Percentiles rank a stretch among this genome's conserved stretches.
Conservation (phyloP, 1,284 basidiomycete species). For the Fomitopsis palustris region DNA sequence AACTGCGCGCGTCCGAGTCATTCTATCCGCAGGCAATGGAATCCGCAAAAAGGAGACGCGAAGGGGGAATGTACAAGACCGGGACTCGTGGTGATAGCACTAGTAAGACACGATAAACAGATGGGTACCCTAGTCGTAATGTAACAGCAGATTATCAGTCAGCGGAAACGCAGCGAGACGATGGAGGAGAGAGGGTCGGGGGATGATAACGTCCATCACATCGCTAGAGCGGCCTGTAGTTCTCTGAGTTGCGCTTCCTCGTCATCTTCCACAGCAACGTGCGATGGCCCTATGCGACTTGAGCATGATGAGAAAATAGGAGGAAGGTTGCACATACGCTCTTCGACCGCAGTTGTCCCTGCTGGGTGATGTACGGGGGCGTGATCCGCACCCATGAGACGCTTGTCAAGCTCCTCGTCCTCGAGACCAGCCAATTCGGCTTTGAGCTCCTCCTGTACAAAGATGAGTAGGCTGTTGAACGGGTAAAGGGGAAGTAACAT, state of each 20-base stretch:
- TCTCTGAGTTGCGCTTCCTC: constrained; percentile 91
- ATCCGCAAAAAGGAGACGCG: constrained; percentile 13
- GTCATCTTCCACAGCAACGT: constrained; percentile 83
- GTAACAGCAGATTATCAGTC: constrained; percentile 23
- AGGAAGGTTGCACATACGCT: constrained; percentile 43
- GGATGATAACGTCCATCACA: constrained; percentile 44
- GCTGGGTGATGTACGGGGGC: constrained; percentile 87
- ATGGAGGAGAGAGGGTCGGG: constrained; percentile 1
- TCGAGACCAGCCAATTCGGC: constrained; percentile 89
- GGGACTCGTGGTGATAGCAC: constrained; percentile 17
- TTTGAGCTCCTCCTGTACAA: constrained; percentile 73
- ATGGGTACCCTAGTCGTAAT: constrained; percentile 17
- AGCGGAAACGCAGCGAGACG: constrained; percentile 8
- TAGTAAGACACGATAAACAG: constrained; percentile 22
- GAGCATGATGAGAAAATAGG: constrained; percentile 10
- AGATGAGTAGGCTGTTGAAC: constrained; percentile 9
- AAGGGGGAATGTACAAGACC: constrained; percentile 23
- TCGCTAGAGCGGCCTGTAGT: constrained; percentile 89
- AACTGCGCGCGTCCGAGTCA: constrained; percentile 6
- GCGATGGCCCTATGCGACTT: constrained; percentile 38
- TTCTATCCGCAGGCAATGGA: constrained; percentile 1
- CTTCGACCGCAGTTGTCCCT: constrained; percentile 49
- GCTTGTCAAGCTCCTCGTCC: constrained; percentile 87
- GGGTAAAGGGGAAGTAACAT: neutral
- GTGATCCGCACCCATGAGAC: constrained; percentile 86